phyloP scores from a whole-genome alignment of 2,329 filamentous ascomycete species.

The Verticillium alfalfae region DNA sequence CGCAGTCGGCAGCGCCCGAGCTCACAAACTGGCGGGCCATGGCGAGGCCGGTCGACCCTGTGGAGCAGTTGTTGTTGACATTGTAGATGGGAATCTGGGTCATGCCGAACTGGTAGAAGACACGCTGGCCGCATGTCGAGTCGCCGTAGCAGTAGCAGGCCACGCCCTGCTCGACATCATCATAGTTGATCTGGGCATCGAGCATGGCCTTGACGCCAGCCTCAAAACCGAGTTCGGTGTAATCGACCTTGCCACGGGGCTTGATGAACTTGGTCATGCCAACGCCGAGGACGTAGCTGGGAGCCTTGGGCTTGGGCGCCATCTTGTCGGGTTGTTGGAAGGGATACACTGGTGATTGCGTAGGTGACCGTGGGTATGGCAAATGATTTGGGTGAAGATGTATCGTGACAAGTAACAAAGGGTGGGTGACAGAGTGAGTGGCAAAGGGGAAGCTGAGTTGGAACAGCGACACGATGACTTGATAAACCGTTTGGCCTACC shows the following conservation, averaged over 20 bases:
- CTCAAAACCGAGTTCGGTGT: slow-evolving; percentile 90
- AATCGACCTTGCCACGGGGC: slow-evolving; percentile 87
- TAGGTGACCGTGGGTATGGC: no score
- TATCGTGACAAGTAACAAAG: not conserved
- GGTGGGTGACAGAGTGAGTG: not conserved
- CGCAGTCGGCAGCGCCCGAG: slow-evolving; percentile 77
- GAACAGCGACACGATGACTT: not conserved
- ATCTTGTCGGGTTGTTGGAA: not conserved
- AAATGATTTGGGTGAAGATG: no score
- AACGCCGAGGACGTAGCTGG: slow-evolving; percentile 86
- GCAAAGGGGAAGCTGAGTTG: not conserved
- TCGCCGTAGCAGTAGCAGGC: slow-evolving; percentile 99
- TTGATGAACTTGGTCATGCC: slow-evolving; percentile 99
- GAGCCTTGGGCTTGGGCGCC: slow-evolving; percentile 41
- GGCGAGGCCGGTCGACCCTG: slow-evolving; percentile 83
- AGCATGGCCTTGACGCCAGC: slow-evolving; percentile 83
- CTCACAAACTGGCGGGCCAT: slow-evolving; percentile 77
- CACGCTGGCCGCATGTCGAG: slow-evolving; percentile 88
- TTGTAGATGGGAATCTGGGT: slow-evolving; percentile 95
- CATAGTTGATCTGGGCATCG: slow-evolving; percentile 87
- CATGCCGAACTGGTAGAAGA: slow-evolving; percentile 99
- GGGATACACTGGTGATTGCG: no score
- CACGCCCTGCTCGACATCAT: slow-evolving; percentile 89
- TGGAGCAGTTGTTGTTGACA: slow-evolving; percentile 98
- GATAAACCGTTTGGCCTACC: not conserved